phyloP scores from a whole-genome alignment of 2,329 filamentous ascomycete species.

The Echinosphaeria canescens region DNA sequence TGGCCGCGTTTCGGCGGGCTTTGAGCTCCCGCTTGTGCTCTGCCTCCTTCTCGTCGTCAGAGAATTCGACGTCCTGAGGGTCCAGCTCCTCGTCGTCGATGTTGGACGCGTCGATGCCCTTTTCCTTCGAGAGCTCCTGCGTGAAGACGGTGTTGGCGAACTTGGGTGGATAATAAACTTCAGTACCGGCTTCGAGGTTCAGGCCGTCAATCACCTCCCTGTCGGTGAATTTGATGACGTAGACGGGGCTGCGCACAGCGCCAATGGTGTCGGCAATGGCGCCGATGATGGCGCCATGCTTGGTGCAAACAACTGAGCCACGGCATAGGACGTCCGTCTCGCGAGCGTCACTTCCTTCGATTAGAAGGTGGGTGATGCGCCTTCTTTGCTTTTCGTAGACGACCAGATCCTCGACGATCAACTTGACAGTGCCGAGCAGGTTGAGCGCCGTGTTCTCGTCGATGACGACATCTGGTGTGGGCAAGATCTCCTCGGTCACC shows the following conservation, averaged over 20 bases:
- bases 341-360: constrained; percentile 59
- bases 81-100: constrained; percentile 80
- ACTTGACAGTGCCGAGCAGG: constrained; percentile 53
- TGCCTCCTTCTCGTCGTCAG: constrained; percentile 85
- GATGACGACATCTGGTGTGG: constrained; percentile 61
- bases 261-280: constrained; percentile 73
- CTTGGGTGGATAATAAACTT: constrained; percentile 58
- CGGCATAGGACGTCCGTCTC: constrained; percentile 52
- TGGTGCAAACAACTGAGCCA: constrained; percentile 64
- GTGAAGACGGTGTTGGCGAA: constrained; percentile 79
- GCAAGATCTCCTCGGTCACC: constrained; percentile 23
- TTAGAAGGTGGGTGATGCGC: no score
- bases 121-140: constrained; percentile 53
- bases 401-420: constrained; percentile 56
- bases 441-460: constrained; percentile 58
- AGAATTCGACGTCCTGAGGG: constrained; percentile 83
- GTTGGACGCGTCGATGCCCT: constrained; percentile 88
- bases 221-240: constrained; percentile 57
- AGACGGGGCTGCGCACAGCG: constrained; percentile 66
- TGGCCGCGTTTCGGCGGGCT: constrained; percentile 15
- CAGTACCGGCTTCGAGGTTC: constrained; percentile 46
- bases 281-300: constrained; percentile 56
- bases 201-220: constrained; percentile 43
- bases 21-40: constrained; percentile 48
- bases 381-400: no score